Conservation (phyloP, 371 early-diverging fungal genomes). For the Mucor lusitanicus region DNA sequence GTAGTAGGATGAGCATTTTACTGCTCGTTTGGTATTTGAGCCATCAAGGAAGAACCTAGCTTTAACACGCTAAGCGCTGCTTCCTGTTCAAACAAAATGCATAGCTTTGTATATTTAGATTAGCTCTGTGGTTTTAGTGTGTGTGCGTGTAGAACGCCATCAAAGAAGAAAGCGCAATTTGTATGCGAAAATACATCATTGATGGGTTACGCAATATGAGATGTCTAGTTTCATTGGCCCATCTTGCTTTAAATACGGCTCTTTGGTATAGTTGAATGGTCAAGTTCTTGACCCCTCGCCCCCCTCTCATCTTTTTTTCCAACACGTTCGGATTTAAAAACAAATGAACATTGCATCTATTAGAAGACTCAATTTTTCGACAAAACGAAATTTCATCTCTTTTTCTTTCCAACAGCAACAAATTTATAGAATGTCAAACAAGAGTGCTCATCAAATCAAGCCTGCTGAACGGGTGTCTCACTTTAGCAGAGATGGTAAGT, state of each 20-base stretch:
- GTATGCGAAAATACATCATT: not conserved
- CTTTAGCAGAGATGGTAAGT: slow-evolving; percentile 48
- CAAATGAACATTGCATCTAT: not conserved
- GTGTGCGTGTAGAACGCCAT: not conserved
- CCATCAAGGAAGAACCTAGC: too few species aligned
- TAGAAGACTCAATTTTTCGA: not conserved
- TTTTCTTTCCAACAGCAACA: not conserved
- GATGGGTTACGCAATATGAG: not conserved
- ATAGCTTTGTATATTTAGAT: too few species aligned
- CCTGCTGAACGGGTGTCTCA: slow-evolving; percentile 43
- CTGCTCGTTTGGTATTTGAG: too few species aligned
- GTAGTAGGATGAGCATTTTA: too few species aligned
- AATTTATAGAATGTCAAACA: not conserved
- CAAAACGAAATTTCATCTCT: not conserved
- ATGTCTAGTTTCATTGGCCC: not conserved
- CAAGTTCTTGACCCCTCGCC: not conserved
- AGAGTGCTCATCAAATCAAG: slow-evolving; percentile 16
- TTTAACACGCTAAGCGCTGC: too few species aligned
- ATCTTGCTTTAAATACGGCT: not conserved
- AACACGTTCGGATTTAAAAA: not conserved
- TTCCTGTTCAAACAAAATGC: too few species aligned
- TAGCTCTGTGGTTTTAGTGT: not conserved
- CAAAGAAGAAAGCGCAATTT: not conserved
- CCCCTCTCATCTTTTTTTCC: not conserved
- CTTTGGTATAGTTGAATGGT: not conserved